Conservation (phyloP, 2,329 filamentous ascomycete species). For the Metarhizium brunneum region DNA sequence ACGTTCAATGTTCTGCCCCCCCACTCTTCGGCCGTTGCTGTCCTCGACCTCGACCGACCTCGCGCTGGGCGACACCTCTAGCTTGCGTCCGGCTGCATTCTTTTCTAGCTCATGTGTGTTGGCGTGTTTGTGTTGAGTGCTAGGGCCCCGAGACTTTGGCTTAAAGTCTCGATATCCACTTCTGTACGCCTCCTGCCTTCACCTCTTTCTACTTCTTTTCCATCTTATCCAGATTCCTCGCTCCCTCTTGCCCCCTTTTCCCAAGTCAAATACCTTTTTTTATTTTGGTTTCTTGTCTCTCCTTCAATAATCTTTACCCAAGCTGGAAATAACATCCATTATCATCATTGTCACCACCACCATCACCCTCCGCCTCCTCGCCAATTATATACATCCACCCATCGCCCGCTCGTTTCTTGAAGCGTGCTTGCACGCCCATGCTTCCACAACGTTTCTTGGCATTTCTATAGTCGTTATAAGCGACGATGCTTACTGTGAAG, state of each 20-base stretch:
- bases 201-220: slow-evolving; percentile 11
- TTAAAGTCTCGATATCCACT: slow-evolving; percentile 10
- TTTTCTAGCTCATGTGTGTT: neutral
- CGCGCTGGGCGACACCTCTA: slow-evolving; percentile 38
- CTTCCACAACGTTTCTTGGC: slow-evolving; percentile 16
- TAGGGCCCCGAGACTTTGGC: neutral
- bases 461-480: slow-evolving; percentile 13
- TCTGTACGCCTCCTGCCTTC: slow-evolving; percentile 14
- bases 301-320: slow-evolving; percentile 3
- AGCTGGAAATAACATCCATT: neutral
- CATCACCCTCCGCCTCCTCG: neutral
- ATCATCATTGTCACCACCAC: slow-evolving; percentile 1
- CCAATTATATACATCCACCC: neutral
- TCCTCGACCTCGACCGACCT: slow-evolving; percentile 27
- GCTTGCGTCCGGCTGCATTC: slow-evolving; percentile 18
- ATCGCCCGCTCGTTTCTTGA: neutral
- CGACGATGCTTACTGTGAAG: slow-evolving; percentile 53
- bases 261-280: slow-evolving; percentile 1
- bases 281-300: slow-evolving; percentile 7
- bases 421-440: slow-evolving; percentile 14
- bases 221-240: neutral
- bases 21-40: slow-evolving; percentile 22
- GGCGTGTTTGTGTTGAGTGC: neutral
- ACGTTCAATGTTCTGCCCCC: slow-evolving; percentile 22
- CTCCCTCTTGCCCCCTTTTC: neutral